Base-by-base conservation (phyloP, 345 rosid genomes). In the Pugionium cornutum region DNA sequence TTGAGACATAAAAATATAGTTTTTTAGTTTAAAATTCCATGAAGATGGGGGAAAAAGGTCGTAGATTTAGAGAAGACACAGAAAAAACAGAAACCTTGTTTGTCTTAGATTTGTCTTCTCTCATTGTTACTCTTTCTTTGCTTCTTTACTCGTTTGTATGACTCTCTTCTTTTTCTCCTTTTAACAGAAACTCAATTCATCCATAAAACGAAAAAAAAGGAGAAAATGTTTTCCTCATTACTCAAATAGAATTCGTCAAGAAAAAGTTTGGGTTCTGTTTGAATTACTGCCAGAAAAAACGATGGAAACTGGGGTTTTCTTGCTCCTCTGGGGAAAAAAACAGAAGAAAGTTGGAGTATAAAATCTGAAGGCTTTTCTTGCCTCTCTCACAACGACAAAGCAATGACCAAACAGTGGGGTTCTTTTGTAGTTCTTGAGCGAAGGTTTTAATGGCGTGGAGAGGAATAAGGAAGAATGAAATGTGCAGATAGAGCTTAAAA, bases 21-120 rank as follows among this genome's bases (percentile, higher is more conserved):
- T 67, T 64, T 57, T 37, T 53, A 49, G 18, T 18, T 43, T 11
- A 63, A 27, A 26, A 28, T 65, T n/a, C 6, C 43, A 52, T 51
- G 34, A 67, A 74, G 44, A 62, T 69, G 11, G 2, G 37, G 33
- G 57, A 59, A 9, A 2, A 8, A 57, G 32, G 52, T 62, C 31
- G 54, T 6, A 43, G 33, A 42, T 36, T 56, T 27, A 25, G 58
- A 68, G 46, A 48, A 31, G 50, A n/a, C 6, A 42, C 4, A 30
- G 3, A 44, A 1, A 47, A 51, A 57, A 11, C 26, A 47, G 34
- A 75, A 79, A 94, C 97, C 95, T 91, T 94, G 83, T 83, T 88
- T 64, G 83, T 82, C 86, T 84, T 84, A 65, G 92, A 76, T 77
- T 80, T 85, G 66, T 67, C 95, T 83, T 94, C 95, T 69, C 84